Conservation (phyloP, 345 rosid species). For the Arabis hirsuta region DNA sequence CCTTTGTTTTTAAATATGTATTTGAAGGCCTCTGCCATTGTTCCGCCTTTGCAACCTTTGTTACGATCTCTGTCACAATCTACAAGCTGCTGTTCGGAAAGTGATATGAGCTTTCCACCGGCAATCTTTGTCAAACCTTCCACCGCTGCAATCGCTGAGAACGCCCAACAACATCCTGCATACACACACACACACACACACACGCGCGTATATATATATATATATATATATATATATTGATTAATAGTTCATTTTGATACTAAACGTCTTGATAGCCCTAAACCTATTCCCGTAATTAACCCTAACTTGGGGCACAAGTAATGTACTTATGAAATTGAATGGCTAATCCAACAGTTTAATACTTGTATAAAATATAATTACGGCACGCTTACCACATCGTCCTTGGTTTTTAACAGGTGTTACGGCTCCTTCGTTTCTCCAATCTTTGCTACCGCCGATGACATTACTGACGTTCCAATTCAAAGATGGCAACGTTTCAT, state of each 20-base stretch:
- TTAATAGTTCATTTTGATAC: background rate
- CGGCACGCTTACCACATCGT: constrained; percentile 42
- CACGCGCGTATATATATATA: too few species aligned
- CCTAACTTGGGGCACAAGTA: constrained; percentile 2
- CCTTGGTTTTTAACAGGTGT: constrained; percentile 50
- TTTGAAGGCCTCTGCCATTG: constrained; percentile 48
- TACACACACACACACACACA: too few species aligned
- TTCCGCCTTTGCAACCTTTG: constrained; percentile 55
- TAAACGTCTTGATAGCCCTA: background rate
- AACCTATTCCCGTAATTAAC: background rate
- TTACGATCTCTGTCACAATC: constrained; percentile 49
- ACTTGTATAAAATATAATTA: background rate
- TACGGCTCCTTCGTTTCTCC: constrained; percentile 51
- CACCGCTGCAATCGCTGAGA: constrained; percentile 61
- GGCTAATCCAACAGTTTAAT: background rate
- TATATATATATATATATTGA: background rate
- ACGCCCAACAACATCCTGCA: constrained; percentile 71
- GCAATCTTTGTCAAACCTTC: constrained; percentile 57
- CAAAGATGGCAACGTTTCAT: constrained; percentile 24
- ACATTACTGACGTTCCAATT: constrained; percentile 36
- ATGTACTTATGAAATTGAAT: background rate
- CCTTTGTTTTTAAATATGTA: constrained; percentile 51
- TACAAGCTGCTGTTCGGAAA: constrained; percentile 65
- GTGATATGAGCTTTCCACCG: constrained; percentile 51
- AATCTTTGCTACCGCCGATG: constrained; percentile 38